phyloP scores from a whole-genome alignment of 306 rosid genomes.

The Cicer arietinum region DNA sequence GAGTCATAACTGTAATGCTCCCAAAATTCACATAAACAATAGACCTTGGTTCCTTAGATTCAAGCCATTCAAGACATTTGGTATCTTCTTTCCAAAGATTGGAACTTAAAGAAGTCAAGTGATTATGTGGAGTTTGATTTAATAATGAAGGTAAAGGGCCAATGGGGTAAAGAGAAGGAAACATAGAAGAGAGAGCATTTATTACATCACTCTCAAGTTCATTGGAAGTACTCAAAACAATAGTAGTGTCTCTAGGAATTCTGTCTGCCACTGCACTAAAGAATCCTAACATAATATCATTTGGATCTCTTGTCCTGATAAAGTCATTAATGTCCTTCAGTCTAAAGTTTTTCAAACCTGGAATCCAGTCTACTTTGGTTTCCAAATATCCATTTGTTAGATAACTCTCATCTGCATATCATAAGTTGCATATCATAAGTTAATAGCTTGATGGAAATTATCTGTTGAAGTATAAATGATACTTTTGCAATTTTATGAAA shows the following conservation, averaged over 20 bases:
- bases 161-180: slow-evolving; percentile 30
- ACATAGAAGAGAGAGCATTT: slow-evolving; percentile 8
- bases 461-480: not conserved
- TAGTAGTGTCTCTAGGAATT: slow-evolving; percentile 2
- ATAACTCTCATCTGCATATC: slow-evolving; percentile 40
- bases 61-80: slow-evolving; percentile 39
- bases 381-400: slow-evolving; percentile 42
- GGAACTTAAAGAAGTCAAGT: slow-evolving; percentile 25
- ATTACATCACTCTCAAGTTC: slow-evolving; percentile 40
- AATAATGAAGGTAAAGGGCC: slow-evolving; percentile 37
- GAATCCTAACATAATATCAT: slow-evolving; percentile 19
- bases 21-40: slow-evolving; percentile 42
- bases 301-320: slow-evolving; percentile 32
- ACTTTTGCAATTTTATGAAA: not conserved
- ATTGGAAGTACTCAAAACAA: slow-evolving; percentile 17
- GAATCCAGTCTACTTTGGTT: slow-evolving; percentile 40
- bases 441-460: not conserved
- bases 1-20: slow-evolving; percentile 24
- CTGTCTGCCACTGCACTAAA: not conserved
- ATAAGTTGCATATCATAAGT: not conserved
- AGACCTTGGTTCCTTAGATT: slow-evolving; percentile 7
- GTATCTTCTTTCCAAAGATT: slow-evolving; percentile 39
- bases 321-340: slow-evolving; percentile 11
- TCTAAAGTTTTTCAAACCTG: slow-evolving; percentile 37
- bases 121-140: slow-evolving; percentile 29